Evolutionary conservation across 192 early-diverging fungal species (phyloP), one percentile per base, ranked within the genome.

Genomic region (Dissophora ornata): DNA sequence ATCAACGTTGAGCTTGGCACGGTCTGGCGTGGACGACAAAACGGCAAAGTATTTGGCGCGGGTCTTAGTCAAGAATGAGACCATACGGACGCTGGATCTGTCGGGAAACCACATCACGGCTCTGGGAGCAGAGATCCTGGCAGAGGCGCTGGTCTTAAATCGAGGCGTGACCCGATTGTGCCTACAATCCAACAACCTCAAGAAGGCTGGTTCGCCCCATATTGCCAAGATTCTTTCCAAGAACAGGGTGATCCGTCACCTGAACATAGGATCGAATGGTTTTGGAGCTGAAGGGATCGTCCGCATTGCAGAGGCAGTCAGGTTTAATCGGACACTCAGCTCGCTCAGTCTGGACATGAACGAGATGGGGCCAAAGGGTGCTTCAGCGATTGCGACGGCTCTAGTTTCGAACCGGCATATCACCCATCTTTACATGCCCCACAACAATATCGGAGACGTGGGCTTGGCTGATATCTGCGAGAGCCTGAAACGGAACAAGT

Each of bases 1-100:
- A 24, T 44, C 67, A 13, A 56, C 70, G 5, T 60, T 84, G 9
- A 81, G 81, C 41, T 51, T 84, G 22, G 66, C 66, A 16, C 58
- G 75, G 47, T 82, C 78, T 4, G 64, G 58, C 1, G 81, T 83
- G 22, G 79, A 81, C 33, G 83, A 84, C 65, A 77, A 83, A 62
- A 79, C 79, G 0, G 40, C 69, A 62, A 79, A 80, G 50, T 67
- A 79, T 18, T 32, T 84, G 15, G 68, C 67, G 2, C 55, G 71
- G 29, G 66, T 78, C 7, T 54, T 84, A 36, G 42, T 26, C 47
- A 67, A 69, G 59, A 80, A 74, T 21, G 64, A 62, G 21, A 51
- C 62, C 0, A 21, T 84, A 9, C 50, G 36, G 52, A 64, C 62
- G 13, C 32, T 84, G 58, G 78, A 84, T 18, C 30, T 84, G 9